phyloP scores from a whole-genome alignment of 2,329 filamentous ascomycete genomes.

The Tolypocladium nubicola region DNA sequence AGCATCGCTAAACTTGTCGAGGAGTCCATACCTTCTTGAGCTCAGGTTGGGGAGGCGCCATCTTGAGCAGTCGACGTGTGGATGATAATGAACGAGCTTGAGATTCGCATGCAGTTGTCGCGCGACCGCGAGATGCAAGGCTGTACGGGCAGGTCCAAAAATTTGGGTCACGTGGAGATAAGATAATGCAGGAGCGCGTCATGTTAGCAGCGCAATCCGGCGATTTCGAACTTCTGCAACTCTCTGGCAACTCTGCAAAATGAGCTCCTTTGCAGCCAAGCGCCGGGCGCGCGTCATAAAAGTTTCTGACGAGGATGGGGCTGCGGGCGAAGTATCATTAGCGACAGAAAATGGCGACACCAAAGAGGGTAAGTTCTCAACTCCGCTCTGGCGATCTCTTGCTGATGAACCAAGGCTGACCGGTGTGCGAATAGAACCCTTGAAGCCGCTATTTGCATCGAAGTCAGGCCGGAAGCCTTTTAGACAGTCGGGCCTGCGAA shows the following conservation, averaged over 20 bases:
- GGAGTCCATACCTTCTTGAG: slow-evolving; percentile 72
- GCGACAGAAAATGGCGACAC: slow-evolving; percentile 12
- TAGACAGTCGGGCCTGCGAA: slow-evolving; percentile 48
- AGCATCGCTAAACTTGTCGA: background rate
- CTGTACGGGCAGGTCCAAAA: slow-evolving; percentile 13
- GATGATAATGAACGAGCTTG: background rate
- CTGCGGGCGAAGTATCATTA: slow-evolving; percentile 5
- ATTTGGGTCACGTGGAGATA: slow-evolving; percentile 37
- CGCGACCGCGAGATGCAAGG: slow-evolving; percentile 15
- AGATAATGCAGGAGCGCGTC: slow-evolving; percentile 20
- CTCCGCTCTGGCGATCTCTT: slow-evolving; percentile 13
- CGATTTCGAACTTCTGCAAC: background rate
- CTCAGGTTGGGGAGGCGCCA: slow-evolving; percentile 98
- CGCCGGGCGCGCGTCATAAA: slow-evolving; percentile 71
- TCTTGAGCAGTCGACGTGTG: slow-evolving; percentile 38
- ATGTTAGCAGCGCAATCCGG: background rate
- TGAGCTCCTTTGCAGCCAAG: slow-evolving; percentile 46
- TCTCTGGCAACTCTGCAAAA: slow-evolving; percentile 16
- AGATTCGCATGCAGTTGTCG: background rate
- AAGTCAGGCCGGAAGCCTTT: slow-evolving; percentile 41
- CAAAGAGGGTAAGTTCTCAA: slow-evolving; percentile 25
- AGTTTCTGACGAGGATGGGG: slow-evolving; percentile 54
- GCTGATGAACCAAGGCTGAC: slow-evolving; percentile 28
- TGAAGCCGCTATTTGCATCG: slow-evolving; percentile 26
- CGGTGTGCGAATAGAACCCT: slow-evolving; percentile 15